Conservation (phyloP, 2,329 filamentous ascomycete species). For the Neonectria punicea region DNA sequence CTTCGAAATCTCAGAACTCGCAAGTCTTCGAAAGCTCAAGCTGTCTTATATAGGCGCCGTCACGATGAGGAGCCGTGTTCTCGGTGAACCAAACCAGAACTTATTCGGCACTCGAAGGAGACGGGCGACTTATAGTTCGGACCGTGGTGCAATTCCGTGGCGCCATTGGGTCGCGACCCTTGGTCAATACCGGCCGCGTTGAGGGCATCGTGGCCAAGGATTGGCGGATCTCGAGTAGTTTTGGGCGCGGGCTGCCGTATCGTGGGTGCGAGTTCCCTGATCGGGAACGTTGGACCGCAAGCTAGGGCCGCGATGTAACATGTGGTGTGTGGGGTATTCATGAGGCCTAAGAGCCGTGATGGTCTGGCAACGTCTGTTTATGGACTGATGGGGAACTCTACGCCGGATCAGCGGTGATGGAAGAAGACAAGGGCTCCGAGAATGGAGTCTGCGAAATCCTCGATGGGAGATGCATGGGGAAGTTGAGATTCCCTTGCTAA, state of each 20-base stretch:
- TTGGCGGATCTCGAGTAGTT: conserved; percentile 36
- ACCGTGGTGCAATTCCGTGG: conserved; percentile 17
- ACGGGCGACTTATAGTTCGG: conserved; percentile 20
- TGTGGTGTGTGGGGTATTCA: conserved; percentile 26
- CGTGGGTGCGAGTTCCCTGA: conserved; percentile 30
- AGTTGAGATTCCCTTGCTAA: background rate
- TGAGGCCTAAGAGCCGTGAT: conserved; percentile 6
- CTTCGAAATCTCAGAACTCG: background rate
- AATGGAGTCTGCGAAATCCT: background rate
- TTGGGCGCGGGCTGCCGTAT: conserved; percentile 21
- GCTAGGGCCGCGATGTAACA: conserved; percentile 29
- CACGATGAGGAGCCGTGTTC: background rate
- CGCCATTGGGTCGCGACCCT: conserved; percentile 27
- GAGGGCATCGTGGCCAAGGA: conserved; percentile 31
- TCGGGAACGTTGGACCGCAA: conserved; percentile 36
- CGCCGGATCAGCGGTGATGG: background rate
- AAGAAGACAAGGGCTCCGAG: background rate
- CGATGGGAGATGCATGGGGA: background rate
- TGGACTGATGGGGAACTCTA: conserved; percentile 17
- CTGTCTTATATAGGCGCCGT: conserved; percentile 1
- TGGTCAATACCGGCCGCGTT: conserved; percentile 27
- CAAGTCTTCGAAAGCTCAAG: background rate
- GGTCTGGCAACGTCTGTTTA: conserved; percentile 20
- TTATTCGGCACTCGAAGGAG: background rate
- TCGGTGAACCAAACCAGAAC: conserved; percentile 20